Evolutionary conservation across 2,329 filamentous ascomycete genomes (phyloP).

Genomic region (Talaromyces sp.): DNA sequence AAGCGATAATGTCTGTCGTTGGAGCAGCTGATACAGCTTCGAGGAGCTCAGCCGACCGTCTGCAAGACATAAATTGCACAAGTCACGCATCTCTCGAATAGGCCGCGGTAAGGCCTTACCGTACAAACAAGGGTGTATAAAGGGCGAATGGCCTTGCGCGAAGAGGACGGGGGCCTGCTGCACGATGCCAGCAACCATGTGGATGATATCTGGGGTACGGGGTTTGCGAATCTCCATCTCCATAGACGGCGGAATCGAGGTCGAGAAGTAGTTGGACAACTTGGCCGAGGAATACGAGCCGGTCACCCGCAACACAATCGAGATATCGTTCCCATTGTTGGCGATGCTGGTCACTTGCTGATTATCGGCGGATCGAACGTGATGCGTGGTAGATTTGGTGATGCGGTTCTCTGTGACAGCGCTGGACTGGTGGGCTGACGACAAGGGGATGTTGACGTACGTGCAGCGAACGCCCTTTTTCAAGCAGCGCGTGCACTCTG

Average conservation of each 20-base stretch:
- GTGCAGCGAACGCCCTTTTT: conserved; percentile 18
- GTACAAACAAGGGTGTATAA: conserved; percentile 22
- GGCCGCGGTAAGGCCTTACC: conserved; percentile 7
- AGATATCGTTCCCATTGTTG: background rate
- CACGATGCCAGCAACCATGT: conserved; percentile 18
- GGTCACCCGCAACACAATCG: background rate
- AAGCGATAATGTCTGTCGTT: conserved; percentile 13
- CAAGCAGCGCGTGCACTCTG: conserved; percentile 21
- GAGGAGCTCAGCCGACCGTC: conserved; percentile 9
- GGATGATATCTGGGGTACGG: conserved; percentile 16
- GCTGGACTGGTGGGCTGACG: conserved; percentile 1
- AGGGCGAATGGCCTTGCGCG: conserved; percentile 17
- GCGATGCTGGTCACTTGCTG: background rate
- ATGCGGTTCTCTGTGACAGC: conserved; percentile 1
- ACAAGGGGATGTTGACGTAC: conserved; percentile 21
- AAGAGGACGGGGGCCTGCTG: conserved; percentile 16
- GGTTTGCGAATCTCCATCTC: conserved; percentile 21
- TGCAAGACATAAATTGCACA: conserved; percentile 17
- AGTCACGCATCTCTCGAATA: conserved; percentile 15
- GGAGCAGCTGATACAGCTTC: background rate
- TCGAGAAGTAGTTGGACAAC: background rate
- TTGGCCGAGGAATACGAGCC: background rate
- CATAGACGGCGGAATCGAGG: conserved; percentile 12
- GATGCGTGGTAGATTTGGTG: background rate
- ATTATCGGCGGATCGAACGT: background rate